Evolutionary conservation across 345 rosid species (phyloP).

Genomic region (Eucalyptus paniculata): DNA sequence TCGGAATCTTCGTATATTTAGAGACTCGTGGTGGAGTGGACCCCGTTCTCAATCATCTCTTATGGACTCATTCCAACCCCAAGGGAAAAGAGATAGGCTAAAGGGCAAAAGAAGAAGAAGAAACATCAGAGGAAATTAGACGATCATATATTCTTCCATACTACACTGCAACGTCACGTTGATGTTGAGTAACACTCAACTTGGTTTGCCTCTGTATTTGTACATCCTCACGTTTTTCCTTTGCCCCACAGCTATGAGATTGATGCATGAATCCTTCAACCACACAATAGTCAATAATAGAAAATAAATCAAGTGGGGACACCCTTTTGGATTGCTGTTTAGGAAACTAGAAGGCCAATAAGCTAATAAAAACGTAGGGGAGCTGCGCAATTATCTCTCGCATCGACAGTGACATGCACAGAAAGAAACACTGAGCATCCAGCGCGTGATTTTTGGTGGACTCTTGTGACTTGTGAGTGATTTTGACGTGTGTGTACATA

Average conservation of each 20-base stretch:
- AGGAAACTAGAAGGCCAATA: neutral
- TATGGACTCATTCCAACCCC: neutral
- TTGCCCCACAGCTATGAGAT: neutral
- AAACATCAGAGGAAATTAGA: neutral
- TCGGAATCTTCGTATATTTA: neutral
- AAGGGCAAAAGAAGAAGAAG: neutral
- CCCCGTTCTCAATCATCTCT: neutral
- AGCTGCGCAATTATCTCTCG: neutral
- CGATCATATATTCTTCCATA: neutral
- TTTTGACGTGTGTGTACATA: neutral
- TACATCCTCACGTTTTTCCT: neutral
- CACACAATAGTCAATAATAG: neutral
- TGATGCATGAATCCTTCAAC: neutral
- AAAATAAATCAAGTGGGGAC: neutral
- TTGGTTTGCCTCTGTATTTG: neutral
- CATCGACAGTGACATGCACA: neutral
- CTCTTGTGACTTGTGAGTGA: neutral
- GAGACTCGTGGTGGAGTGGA: neutral
- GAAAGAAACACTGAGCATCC: neutral
- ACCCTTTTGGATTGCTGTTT: neutral
- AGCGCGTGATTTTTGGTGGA: neutral
- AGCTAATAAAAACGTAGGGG: neutral
- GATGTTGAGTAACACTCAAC: neutral
- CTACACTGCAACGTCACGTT: neutral
- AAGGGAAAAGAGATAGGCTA: neutral